Evolutionary conservation across 1,139 yeast genomes (phyloP).

Genomic region (Hyphopichia khmerensis): DNA sequence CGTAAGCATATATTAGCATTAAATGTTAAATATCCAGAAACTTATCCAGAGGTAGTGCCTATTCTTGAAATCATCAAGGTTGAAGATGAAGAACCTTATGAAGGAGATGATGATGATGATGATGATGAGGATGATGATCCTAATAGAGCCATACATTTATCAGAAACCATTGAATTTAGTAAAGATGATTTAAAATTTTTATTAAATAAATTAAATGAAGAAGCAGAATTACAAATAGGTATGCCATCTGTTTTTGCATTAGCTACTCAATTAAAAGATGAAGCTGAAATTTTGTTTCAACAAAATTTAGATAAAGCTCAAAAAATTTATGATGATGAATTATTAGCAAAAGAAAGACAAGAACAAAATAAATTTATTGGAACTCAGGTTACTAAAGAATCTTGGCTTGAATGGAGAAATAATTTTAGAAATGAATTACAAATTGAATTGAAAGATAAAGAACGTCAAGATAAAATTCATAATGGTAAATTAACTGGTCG

Average conservation of each 20-base stretch:
- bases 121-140: constrained; percentile 47
- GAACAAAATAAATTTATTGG: constrained; percentile 80
- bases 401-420: constrained; percentile 68
- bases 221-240: constrained; percentile 78
- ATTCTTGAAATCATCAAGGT: constrained; percentile 42
- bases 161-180: constrained; percentile 56
- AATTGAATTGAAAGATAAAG: constrained; percentile 47
- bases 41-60: constrained; percentile 73
- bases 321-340: constrained; percentile 53
- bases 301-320: constrained; percentile 57
- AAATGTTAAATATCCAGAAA: constrained; percentile 63
- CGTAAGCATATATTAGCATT: constrained; percentile 52
- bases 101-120: constrained; percentile 43
- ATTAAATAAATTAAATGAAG: constrained; percentile 44
- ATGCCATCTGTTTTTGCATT: constrained; percentile 86
- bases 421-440: constrained; percentile 62
- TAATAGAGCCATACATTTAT: constrained; percentile 46
- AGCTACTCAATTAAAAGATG: constrained; percentile 73
- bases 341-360: constrained; percentile 58
- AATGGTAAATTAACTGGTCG: constrained; percentile 80
- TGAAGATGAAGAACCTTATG: constrained; percentile 29
- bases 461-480: constrained; percentile 58
- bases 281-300: constrained; percentile 66
- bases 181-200: constrained; percentile 45
- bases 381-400: constrained; percentile 74